Base-by-base conservation (phyloP, 805 yeast species). In the Nakazawaea laoshanensis region DNA sequence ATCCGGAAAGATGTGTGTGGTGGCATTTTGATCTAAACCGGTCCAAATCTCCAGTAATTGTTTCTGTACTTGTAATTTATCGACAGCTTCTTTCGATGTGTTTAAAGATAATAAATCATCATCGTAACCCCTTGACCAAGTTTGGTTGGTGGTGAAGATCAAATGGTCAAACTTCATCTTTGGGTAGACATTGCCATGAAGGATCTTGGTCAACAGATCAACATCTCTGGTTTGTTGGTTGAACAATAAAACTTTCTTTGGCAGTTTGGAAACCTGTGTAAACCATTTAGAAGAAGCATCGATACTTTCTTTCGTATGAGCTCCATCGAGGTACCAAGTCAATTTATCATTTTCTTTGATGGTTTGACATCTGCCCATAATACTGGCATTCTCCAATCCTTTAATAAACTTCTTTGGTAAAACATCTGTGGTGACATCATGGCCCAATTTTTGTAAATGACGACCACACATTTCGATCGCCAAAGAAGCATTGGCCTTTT, bases 361-460 rank as follows among this genome's bases (percentile, higher is more conserved):
- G 2, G 74, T 65, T 57, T 94, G 96, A 46, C 97, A 89, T 45
- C 99, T 66, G 1, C 99, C 99, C n/a, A 92, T 92, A 96, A 97
- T 92, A 28, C 65, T 59, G 1, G 94, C 82, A 2, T 56, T 38
- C 32, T 65, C 73, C 24, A 89, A 61, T 3, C 96, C 96, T 11
- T 46, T 44, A 4, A 61, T 40, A 36, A 79, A 72, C 41, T 60
- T 55, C 10, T 56, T 60, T 1, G 83, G 81, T 25, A 78, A 54
- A 5, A 19, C 47, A 32, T 24, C 50, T 3, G 31, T 31, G n/a
- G 19, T 7, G 6, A 36, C 39, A 7, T 39, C 42, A 10, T 45
- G 47, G 0, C 77, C 76, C 29, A 79, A 54, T 29, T 59, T 55
- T 6, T 45, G 38, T 37, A 87, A 62, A 49, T 82, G 86, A 23